Evolutionary conservation across 768 basidiomycete genomes (phyloP).

Genomic region (Hygrocybe coccinea): DNA sequence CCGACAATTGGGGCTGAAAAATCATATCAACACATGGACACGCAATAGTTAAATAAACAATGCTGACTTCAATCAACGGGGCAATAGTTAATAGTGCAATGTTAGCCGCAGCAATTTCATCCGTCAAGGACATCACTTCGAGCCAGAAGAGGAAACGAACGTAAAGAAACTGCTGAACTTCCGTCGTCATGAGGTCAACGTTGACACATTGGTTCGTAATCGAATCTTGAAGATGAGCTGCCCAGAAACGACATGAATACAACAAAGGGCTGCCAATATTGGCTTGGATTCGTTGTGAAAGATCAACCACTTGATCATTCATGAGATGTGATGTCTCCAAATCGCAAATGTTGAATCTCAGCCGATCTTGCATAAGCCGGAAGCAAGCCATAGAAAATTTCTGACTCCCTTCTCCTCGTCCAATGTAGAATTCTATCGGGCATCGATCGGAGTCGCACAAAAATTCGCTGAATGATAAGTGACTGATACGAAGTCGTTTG

Average conservation of each 20-base stretch:
- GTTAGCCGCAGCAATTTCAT: slow-evolving; percentile 10
- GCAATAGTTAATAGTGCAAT: slow-evolving; percentile 2
- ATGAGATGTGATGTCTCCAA: slow-evolving; percentile 29
- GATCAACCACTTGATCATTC: slow-evolving; percentile 25
- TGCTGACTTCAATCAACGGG: neutral
- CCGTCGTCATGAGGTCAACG: slow-evolving; percentile 7
- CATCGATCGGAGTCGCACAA: neutral
- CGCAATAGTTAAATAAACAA: neutral
- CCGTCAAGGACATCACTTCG: slow-evolving; percentile 30
- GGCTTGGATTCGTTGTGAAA: slow-evolving; percentile 13
- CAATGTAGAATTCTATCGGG: neutral
- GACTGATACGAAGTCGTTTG: neutral
- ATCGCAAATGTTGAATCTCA: slow-evolving; percentile 38
- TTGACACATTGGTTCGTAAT: neutral
- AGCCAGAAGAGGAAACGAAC: slow-evolving; percentile 34
- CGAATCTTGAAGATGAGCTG: slow-evolving; percentile 22
- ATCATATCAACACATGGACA: neutral
- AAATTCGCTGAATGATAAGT: slow-evolving; percentile 4
- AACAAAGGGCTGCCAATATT: slow-evolving; percentile 27
- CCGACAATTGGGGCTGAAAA: neutral
- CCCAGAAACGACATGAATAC: slow-evolving; percentile 38
- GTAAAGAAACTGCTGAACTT: slow-evolving; percentile 20
- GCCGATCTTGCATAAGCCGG: slow-evolving; percentile 26
- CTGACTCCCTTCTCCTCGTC: slow-evolving; percentile 8
- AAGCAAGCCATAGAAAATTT: slow-evolving; percentile 22